Conservation (phyloP, 192 early-diverging fungal genomes). For the Podila verticillata region DNA sequence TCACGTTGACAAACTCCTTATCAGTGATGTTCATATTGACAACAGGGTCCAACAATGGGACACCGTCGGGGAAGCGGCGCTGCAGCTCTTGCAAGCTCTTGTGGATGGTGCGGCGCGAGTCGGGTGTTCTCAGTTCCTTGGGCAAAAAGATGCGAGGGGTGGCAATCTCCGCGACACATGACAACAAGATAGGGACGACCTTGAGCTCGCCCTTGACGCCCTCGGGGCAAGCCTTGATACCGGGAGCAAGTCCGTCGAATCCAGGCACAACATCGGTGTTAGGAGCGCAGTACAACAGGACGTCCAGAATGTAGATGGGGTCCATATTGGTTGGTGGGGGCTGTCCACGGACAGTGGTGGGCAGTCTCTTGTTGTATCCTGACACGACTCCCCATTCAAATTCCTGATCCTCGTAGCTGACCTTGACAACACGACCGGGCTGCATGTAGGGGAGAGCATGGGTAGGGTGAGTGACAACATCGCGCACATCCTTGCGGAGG, state of each 20-base stretch:
- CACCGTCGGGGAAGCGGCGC: slow-evolving; percentile 74
- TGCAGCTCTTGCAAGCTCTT: slow-evolving; percentile 77
- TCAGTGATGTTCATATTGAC: slow-evolving; percentile 90
- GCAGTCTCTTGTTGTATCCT: slow-evolving; percentile 44
- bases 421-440: slow-evolving; percentile 81
- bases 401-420: slow-evolving; percentile 67
- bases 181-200: slow-evolving; percentile 82
- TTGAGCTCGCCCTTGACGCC: slow-evolving; percentile 59
- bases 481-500: slow-evolving; percentile 71
- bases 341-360: slow-evolving; percentile 25
- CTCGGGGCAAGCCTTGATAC: slow-evolving; percentile 64
- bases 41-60: slow-evolving; percentile 91
- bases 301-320: slow-evolving; percentile 84
- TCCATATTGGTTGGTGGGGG: slow-evolving; percentile 20
- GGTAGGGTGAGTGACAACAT: slow-evolving; percentile 84
- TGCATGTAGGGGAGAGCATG: slow-evolving; percentile 88
- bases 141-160: slow-evolving; percentile 79
- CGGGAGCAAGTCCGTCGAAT: slow-evolving; percentile 54
- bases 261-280: slow-evolving; percentile 64
- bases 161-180: slow-evolving; percentile 76
- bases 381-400: slow-evolving; percentile 95
- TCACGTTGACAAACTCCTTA: slow-evolving; percentile 75
- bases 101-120: slow-evolving; percentile 66
- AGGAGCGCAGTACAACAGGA: slow-evolving; percentile 81
- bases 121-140: slow-evolving; percentile 70